These are phyloP conservation scores for Gaultheria prostrata DNA, from an alignment of 148 eudicot species.

Conservation along the genomic window DNA sequence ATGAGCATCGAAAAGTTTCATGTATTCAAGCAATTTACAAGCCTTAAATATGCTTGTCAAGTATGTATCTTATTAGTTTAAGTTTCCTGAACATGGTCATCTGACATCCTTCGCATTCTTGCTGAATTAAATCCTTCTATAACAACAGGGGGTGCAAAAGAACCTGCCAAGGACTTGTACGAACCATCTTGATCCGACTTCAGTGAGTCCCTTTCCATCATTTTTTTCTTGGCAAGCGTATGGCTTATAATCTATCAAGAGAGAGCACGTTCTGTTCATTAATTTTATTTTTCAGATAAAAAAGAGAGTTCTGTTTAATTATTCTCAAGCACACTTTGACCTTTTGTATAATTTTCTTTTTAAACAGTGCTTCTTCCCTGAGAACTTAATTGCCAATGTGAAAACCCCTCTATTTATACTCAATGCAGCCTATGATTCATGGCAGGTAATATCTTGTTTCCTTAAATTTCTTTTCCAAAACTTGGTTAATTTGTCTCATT, in stretches of 20 bases:
- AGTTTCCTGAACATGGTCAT: background rate
- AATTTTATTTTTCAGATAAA: no score
- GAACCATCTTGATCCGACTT: constrained; percentile 65
- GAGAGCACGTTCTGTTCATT: background rate
- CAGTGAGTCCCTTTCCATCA: constrained; percentile 42
- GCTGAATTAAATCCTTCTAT: background rate
- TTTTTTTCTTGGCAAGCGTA: background rate
- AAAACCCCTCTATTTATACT: constrained; percentile 86
- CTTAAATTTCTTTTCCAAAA: background rate
- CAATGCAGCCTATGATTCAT: constrained; percentile 92
- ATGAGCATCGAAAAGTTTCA: background rate
- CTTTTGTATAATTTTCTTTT: constrained; percentile 13
- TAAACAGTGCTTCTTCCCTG: constrained; percentile 92
- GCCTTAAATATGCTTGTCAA: background rate
- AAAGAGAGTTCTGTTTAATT: background rate
- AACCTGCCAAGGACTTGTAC: constrained; percentile 73
- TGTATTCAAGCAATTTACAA: background rate
- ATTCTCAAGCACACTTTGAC: background rate
- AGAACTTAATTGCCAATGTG: constrained; percentile 64
- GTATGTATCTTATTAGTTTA: background rate
- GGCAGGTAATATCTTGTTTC: constrained; percentile 65
- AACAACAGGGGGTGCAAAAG: constrained; percentile 57
- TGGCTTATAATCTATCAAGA: background rate
- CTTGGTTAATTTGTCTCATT: background rate
- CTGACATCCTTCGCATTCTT: background rate